phyloP scores from a whole-genome alignment of 495 filamentous ascomycete genomes.

The Penicillium mononematosum region DNA sequence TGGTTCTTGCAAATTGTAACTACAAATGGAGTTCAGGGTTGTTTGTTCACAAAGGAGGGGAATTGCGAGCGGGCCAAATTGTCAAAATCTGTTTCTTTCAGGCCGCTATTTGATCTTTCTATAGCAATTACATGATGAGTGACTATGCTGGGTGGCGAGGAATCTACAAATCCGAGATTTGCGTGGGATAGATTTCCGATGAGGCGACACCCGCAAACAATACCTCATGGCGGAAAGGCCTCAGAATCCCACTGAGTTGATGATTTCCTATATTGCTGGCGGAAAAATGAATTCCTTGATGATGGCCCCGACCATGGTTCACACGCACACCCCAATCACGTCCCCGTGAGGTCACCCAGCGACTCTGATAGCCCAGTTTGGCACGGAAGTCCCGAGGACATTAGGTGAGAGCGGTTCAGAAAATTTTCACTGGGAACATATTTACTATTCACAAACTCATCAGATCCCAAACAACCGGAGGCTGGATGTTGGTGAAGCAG shows the following conservation, averaged over 20 bases:
- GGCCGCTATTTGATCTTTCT: not conserved
- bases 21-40: not conserved
- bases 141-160: not conserved
- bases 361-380: not conserved
- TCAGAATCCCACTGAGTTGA: not conserved
- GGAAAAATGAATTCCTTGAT: not conserved
- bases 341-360: slow-evolving; percentile 21
- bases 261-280: not conserved
- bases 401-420: not conserved
- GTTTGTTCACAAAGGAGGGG: slow-evolving; percentile 16
- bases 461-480: not conserved
- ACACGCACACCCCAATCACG: slow-evolving; percentile 8
- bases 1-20: not conserved
- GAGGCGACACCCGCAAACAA: not conserved
- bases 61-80: slow-evolving; percentile 28
- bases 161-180: not conserved
- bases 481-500: slow-evolving; percentile 7
- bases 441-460: not conserved
- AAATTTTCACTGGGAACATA: not conserved
- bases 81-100: not conserved
- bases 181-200: slow-evolving; percentile 10
- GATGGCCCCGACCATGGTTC: slow-evolving; percentile 2
- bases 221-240: not conserved
- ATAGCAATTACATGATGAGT: not conserved
- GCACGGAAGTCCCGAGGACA: not conserved